Base-by-base conservation (phyloP, 2,329 filamentous ascomycete genomes). In the Rhinocladiella similis region DNA sequence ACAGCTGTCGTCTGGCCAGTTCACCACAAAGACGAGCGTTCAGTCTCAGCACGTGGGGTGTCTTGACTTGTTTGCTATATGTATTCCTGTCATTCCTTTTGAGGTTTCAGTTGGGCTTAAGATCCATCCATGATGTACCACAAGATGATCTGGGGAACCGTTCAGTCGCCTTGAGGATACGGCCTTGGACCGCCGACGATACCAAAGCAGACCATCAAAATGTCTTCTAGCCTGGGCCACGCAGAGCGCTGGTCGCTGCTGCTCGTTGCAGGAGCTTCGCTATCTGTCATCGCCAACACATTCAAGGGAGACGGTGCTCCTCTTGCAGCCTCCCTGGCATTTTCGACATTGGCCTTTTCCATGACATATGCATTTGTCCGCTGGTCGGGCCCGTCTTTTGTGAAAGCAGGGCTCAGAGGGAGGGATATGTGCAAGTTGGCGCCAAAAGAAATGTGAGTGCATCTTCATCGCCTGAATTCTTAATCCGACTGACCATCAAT, bases 381-480 rank as follows among this genome's bases (percentile, higher is more conserved):
- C 77, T 97, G 93, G 93, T 87, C 97, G 5, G 93, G 93, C 1
- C 86, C 90, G 54, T 87, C 89, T 1, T 97, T 99, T 72, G 87
- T 97, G 70, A 86, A 83, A 65, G 90, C 90, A 36, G 94, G 93
- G 14, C 83, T 97, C 69, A 94, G 92, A 70, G 94, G 94, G 54
- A 89, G 84, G 67, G 94, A 99, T 72, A 81, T 97, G 80, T 87
- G 88, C 69, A 99, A 91, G 73, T 75, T 82, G 56, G 83, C 85
- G 66, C 84, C 84, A 64, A 81, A 81, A 57, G 90, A 94, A 73
- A 88, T 97, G 85, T 87, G 73, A 70, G 82, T 54, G 6, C 19
- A 43, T 47, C 29, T 19, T 10, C 33, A 25, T 20, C 18, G 29
- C 29, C 12, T 18, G 27, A 19, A 19, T 46, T 18, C 29, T 22